Evolutionary conservation across 768 basidiomycete genomes (phyloP).

Genomic region (Boletus vermiculosoides): DNA sequence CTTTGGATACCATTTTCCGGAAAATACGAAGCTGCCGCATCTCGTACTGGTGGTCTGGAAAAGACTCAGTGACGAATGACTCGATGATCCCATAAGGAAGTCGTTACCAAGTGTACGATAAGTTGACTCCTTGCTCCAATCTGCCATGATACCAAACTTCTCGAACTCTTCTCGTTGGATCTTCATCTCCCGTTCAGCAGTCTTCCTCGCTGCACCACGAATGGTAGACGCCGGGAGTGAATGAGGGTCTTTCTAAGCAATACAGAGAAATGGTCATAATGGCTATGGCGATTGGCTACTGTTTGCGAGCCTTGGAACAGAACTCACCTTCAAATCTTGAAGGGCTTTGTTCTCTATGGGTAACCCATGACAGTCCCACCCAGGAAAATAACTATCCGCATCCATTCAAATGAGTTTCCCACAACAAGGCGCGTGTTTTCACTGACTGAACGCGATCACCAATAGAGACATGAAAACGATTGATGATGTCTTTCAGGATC

Average conservation of each 20-base stretch:
- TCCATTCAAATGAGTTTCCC: background rate
- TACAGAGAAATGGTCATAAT: background rate
- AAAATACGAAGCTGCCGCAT: conserved; percentile 86
- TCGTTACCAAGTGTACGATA: conserved; percentile 82
- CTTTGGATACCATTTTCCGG: conserved; percentile 82
- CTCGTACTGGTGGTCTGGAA: conserved; percentile 79
- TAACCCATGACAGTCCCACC: conserved; percentile 98
- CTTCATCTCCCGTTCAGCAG: conserved; percentile 70
- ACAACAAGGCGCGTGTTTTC: background rate
- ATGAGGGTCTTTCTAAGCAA: conserved; percentile 51
- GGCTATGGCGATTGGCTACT: background rate
- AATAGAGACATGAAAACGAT: conserved; percentile 77
- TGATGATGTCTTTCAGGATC: conserved; percentile 93
- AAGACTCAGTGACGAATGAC: background rate
- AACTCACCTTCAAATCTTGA: conserved; percentile 64
- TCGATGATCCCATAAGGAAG: background rate
- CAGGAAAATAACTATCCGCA: conserved; percentile 78
- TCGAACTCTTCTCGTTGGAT: conserved; percentile 79
- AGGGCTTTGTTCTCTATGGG: conserved; percentile 96
- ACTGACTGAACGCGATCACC: conserved; percentile 82
- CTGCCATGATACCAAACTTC: conserved; percentile 87
- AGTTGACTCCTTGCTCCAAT: conserved; percentile 70
- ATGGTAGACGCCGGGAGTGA: conserved; percentile 59
- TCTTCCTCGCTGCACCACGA: conserved; percentile 65
- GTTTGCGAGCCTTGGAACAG: background rate